These are phyloP conservation scores for Ceratocystis alfenasii DNA, from an alignment of 2,329 filamentous ascomycete genomes.

Conservation along the genomic window DNA sequence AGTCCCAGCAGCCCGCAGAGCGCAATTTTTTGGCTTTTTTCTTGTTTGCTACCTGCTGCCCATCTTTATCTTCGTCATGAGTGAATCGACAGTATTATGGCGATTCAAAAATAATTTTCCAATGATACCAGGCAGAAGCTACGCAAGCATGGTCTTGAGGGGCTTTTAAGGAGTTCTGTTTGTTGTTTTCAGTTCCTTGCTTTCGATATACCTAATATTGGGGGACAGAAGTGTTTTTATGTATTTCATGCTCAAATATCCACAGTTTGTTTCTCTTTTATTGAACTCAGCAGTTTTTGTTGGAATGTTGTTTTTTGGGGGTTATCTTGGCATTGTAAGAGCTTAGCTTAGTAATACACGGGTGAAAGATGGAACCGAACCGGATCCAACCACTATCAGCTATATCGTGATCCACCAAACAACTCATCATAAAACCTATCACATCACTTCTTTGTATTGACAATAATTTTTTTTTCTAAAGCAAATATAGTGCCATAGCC, in stretches of 20 bases:
- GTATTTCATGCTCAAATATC: neutral
- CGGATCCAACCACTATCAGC: no score
- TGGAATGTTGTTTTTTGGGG: no score
- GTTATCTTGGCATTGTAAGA: no score
- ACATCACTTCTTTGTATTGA: no score
- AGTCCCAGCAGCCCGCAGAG: no score
- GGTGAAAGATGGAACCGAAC: no score
- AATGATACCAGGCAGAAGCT: constrained; percentile 4
- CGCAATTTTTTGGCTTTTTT: no score
- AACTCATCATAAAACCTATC: no score
- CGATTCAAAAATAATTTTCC: neutral
- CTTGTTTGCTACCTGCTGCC: neutral
- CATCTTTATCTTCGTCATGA: neutral
- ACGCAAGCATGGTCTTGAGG: neutral
- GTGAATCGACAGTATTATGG: neutral
- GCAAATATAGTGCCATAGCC: neutral
- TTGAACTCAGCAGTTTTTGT: no score
- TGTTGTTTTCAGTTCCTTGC: neutral
- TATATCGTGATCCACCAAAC: no score
- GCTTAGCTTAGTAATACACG: no score
- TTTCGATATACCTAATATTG: neutral
- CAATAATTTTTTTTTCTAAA: neutral
- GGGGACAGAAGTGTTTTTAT: neutral
- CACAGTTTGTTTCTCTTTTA: neutral
- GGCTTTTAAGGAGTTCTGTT: neutral